These are phyloP conservation scores for Epipyxis sp. DNA, from an alignment of 108 stramenopile genomes.

Conservation along the genomic window DNA sequence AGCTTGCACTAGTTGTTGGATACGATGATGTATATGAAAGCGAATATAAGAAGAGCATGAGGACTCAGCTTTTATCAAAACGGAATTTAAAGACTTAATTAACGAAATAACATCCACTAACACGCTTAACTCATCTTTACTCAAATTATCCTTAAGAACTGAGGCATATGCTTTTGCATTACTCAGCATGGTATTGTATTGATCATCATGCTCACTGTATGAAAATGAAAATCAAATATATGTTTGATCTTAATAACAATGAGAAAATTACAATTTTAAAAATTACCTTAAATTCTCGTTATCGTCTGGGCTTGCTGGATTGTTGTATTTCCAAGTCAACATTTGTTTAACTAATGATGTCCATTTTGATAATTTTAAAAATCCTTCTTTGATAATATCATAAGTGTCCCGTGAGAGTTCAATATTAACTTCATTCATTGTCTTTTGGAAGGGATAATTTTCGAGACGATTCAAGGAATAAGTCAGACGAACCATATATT, in stretches of 20 bases:
- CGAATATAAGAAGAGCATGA: slow-evolving; percentile 49
- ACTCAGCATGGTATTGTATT: too few species aligned
- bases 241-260: too few species aligned
- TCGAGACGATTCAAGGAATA: neutral
- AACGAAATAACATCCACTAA: slow-evolving; percentile 47
- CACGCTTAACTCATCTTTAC: slow-evolving; percentile 38
- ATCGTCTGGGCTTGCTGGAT: too few species aligned
- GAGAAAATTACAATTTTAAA: too few species aligned
- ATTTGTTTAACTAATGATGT: slow-evolving; percentile 45
- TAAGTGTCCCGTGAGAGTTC: slow-evolving; percentile 20
- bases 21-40: slow-evolving; percentile 45
- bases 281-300: too few species aligned
- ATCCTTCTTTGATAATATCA: slow-evolving; percentile 37
- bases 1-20: slow-evolving; percentile 52
- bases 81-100: slow-evolving; percentile 48
- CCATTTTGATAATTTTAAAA: slow-evolving; percentile 45
- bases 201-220: too few species aligned
- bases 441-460: slow-evolving; percentile 24
- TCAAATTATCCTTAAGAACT: slow-evolving; percentile 51
- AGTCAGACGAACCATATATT: neutral
- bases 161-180: slow-evolving; percentile 42
- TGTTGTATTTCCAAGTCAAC: slow-evolving; percentile 46
- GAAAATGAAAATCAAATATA: too few species aligned
- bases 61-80: slow-evolving; percentile 39
- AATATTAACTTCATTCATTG: slow-evolving; percentile 28